These are phyloP conservation scores for Lumnitzera racemosa DNA, from an alignment of 345 rosid genomes.

Conservation along the genomic window DNA sequence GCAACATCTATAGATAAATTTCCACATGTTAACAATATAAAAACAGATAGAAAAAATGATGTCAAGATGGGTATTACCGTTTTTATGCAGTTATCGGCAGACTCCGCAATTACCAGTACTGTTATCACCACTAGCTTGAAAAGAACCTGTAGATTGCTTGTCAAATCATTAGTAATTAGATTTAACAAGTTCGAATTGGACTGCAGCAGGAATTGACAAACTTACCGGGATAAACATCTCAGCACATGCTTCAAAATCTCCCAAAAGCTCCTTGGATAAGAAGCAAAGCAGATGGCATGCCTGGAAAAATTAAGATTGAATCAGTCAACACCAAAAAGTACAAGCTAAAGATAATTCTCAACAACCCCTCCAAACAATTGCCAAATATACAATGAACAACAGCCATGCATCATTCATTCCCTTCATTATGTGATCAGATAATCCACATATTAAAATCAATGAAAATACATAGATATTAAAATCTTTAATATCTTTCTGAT, in stretches of 20 bases:
- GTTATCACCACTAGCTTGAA: slow-evolving; percentile 99
- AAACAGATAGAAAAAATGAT: neutral
- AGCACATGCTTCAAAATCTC: slow-evolving; percentile 96
- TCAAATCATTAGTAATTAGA: too few species aligned
- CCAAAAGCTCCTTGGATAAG: slow-evolving; percentile 91
- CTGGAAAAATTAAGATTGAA: slow-evolving; percentile 25
- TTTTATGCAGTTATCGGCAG: slow-evolving; percentile 98
- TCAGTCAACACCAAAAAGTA: neutral
- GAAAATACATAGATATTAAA: too few species aligned
- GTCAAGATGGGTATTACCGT: slow-evolving; percentile 40
- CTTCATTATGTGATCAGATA: too few species aligned
- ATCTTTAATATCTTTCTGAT: too few species aligned
- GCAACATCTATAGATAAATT: slow-evolving; percentile 67
- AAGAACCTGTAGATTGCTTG: slow-evolving; percentile 60
- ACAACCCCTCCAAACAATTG: too few species aligned
- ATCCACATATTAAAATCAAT: too few species aligned
- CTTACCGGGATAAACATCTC: slow-evolving; percentile 93
- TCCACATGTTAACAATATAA: slow-evolving; percentile 8
- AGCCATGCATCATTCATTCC: too few species aligned
- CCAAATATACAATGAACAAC: too few species aligned
- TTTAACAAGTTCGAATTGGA: neutral
- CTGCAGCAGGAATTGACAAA: slow-evolving; percentile 9
- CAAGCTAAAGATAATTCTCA: neutral
- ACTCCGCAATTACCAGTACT: slow-evolving; percentile 99
- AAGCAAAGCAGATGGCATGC: slow-evolving; percentile 90